These are phyloP conservation scores for Cercospora nicotianae DNA, from an alignment of 2,329 filamentous ascomycete genomes.

Conservation along the genomic window DNA sequence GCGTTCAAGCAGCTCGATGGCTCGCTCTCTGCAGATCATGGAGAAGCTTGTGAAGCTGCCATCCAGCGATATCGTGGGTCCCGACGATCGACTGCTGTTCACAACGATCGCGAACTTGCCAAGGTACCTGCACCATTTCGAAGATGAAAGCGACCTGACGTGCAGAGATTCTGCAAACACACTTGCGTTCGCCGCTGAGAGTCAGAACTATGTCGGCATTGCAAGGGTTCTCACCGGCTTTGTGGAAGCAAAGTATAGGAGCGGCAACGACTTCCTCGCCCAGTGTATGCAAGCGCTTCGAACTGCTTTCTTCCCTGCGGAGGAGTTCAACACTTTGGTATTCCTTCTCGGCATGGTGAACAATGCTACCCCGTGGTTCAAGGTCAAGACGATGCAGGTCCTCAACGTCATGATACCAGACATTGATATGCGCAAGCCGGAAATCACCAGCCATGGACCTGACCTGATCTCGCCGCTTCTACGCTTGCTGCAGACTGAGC, in stretches of 20 bases:
- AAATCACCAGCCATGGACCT: slow-evolving; percentile 86
- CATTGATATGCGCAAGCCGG: slow-evolving; percentile 88
- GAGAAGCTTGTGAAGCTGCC: slow-evolving; percentile 77
- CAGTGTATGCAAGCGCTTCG: slow-evolving; percentile 73
- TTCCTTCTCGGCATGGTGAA: slow-evolving; percentile 90
- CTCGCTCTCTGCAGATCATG: slow-evolving; percentile 73
- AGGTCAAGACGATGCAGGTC: slow-evolving; percentile 88
- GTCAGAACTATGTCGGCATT: slow-evolving; percentile 67
- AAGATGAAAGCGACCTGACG: slow-evolving; percentile 59
- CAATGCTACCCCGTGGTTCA: slow-evolving; percentile 86
- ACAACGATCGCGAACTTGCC: slow-evolving; percentile 90
- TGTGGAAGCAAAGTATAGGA: slow-evolving; percentile 64
- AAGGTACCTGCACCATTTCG: slow-evolving; percentile 76
- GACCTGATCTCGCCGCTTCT: slow-evolving; percentile 93
- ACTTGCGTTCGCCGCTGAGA: slow-evolving; percentile 70
- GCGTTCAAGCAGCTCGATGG: slow-evolving; percentile 79
- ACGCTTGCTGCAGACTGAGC: slow-evolving; percentile 85
- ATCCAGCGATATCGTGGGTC: slow-evolving; percentile 76
- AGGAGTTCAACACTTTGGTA: slow-evolving; percentile 81
- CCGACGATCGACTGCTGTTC: slow-evolving; percentile 79
- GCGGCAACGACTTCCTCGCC: slow-evolving; percentile 71
- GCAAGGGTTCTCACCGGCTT: slow-evolving; percentile 70
- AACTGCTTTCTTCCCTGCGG: slow-evolving; percentile 74
- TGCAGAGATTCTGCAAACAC: slow-evolving; percentile 65
- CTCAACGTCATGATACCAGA: slow-evolving; percentile 81